Base-by-base conservation (phyloP, 805 yeast genomes). In the Metschnikowia lochheadii region DNA sequence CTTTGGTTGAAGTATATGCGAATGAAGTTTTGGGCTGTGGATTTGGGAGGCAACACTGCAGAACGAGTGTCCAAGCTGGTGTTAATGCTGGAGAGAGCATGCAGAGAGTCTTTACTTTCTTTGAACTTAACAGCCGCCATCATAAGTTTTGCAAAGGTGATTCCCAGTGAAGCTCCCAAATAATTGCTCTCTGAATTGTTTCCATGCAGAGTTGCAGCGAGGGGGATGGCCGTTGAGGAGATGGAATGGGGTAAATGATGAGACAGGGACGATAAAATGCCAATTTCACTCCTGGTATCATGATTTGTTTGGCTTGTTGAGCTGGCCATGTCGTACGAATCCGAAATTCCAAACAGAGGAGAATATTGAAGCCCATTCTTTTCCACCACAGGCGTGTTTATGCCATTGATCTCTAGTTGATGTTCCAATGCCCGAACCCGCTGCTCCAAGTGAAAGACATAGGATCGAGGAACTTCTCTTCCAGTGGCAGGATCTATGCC, bases 401-500 rank as follows among this genome's bases (percentile, higher is more conserved):
- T 60, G 0, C 81, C 85, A 50, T 69, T 60, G 13, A 66, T 68
- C 50, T 66, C 64, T 29, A 88, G 63, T 51, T 75, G 69, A 5
- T 61, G 58, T 63, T 87, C 88, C 52, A 89, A 68, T n/a, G 69
- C 67, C 7, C 75, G 72, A 2, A 89, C 72, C 35, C 83, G 70
- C 49, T 81, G 83, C 62, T 89, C 97, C 51, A 89, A 69, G 57
- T 83, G 85, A 18, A 81, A 77, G 3, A 89, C 80, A 61, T 87
- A 86, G 2, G 89, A 85, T 36, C 97, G 70, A 0, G 97, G 95
- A 1, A 89, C 81, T 56, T 86, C 89, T 49, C 96, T 73, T 0
- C 96, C 96, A 0, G 96, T 88, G 6, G 90, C 89, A 0, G 96
- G 90, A 63, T 91, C 97, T 3, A 87, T 66, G 0, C 95, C 89